Percentiles rank a stretch among this genome's conserved stretches.
phyloP scores from a whole-genome alignment of 2,329 filamentous ascomycete genomes.

The Fusarium haematococcum region DNA sequence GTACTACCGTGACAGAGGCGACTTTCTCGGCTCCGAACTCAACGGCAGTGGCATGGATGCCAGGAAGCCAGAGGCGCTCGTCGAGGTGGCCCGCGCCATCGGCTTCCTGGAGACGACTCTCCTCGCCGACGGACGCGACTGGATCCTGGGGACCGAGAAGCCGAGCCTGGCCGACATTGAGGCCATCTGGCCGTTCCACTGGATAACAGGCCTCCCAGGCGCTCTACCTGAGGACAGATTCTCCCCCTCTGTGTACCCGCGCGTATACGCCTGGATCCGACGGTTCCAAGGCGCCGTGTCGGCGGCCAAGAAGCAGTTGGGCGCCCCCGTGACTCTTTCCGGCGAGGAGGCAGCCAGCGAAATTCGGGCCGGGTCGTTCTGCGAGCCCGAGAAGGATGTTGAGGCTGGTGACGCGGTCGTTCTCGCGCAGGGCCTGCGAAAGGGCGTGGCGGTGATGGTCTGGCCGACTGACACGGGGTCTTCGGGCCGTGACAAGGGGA shows the following conservation, averaged over 20 bases:
- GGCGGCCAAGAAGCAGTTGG: constrained; percentile 51
- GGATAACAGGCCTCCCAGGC: constrained; percentile 68
- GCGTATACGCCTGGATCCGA: constrained; percentile 71
- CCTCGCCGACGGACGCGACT: constrained; percentile 73
- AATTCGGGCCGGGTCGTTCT: constrained; percentile 60
- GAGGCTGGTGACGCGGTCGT: constrained; percentile 62
- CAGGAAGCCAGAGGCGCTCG: constrained; percentile 65
- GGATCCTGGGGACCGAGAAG: constrained; percentile 66
- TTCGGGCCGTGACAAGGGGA: constrained; percentile 68
- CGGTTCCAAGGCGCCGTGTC: constrained; percentile 67
- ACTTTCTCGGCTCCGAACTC: constrained; percentile 50
- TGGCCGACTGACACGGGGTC: constrained; percentile 73
- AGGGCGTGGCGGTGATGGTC: constrained; percentile 67
- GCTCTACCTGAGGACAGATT: constrained; percentile 66
- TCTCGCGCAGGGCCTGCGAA: constrained; percentile 59
- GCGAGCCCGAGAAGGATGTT: constrained; percentile 57
- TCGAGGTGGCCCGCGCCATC: constrained; percentile 65
- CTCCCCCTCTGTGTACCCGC: constrained; percentile 65
- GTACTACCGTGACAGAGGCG: constrained; percentile 69
- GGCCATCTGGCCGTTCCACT: constrained; percentile 75
- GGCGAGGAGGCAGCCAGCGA: constrained; percentile 65
- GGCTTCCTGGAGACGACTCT: constrained; percentile 71
- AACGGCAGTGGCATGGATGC: constrained; percentile 40
- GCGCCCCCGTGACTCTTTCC: constrained; percentile 56
- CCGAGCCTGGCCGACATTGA: constrained; percentile 76